Conservation (phyloP, 495 filamentous ascomycete genomes). For the Penicillium antarcticum region DNA sequence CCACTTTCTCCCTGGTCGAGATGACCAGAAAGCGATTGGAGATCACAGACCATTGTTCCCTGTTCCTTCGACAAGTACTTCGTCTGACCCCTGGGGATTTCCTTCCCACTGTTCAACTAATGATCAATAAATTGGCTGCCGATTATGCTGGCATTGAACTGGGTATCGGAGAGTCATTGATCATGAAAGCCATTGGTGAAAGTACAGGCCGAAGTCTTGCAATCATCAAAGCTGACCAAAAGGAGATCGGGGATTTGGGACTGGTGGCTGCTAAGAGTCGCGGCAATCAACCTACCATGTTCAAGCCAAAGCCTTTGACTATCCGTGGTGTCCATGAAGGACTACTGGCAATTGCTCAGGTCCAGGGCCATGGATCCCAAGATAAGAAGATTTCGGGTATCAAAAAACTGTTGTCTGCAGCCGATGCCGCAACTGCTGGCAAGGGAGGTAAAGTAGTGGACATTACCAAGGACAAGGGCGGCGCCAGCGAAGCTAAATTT, state of each 20-base stretch:
- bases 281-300: slow-evolving; percentile 93
- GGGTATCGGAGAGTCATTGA: slow-evolving; percentile 93
- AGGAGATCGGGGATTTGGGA: slow-evolving; percentile 92
- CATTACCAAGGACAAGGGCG: slow-evolving; percentile 89
- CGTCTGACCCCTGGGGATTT: slow-evolving; percentile 87
- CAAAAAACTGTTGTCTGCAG: slow-evolving; percentile 87
- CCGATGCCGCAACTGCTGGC: slow-evolving; percentile 66
- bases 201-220: slow-evolving; percentile 81
- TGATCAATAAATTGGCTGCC: slow-evolving; percentile 96
- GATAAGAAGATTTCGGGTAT: slow-evolving; percentile 88
- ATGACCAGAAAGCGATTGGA: slow-evolving; percentile 86
- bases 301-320: slow-evolving; percentile 90
- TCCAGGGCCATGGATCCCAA: slow-evolving; percentile 83
- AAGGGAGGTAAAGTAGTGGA: slow-evolving; percentile 70
- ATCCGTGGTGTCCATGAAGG: slow-evolving; percentile 84
- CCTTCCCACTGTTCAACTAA: slow-evolving; percentile 81
- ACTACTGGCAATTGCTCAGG: slow-evolving; percentile 81
- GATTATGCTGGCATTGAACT: slow-evolving; percentile 96
- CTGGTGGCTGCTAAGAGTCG: slow-evolving; percentile 93
- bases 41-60: slow-evolving; percentile 82
- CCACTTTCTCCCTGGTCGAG: slow-evolving; percentile 89
- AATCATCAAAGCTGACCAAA: slow-evolving; percentile 90
- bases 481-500: slow-evolving; percentile 91
- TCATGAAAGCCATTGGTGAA: slow-evolving; percentile 98
- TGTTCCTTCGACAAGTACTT: slow-evolving; percentile 89